These are phyloP conservation scores for Decorospora gaudefroyi DNA, from an alignment of 2,329 filamentous ascomycete genomes.

Conservation along the genomic window DNA sequence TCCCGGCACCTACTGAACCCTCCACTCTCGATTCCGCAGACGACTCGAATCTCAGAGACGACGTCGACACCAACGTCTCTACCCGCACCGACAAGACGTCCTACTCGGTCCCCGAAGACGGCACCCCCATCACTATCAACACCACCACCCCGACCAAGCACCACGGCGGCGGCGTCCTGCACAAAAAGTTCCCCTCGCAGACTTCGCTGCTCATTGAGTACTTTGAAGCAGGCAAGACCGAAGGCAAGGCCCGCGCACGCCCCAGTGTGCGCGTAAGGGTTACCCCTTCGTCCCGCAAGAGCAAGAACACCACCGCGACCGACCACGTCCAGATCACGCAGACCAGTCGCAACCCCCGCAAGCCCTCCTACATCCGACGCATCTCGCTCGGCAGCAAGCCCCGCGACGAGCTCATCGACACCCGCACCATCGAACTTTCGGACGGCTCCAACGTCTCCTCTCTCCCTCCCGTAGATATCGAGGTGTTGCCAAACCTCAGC, in stretches of 20 bases:
- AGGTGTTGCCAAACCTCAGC: conserved; percentile 74
- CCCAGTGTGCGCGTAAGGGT: conserved; percentile 82
- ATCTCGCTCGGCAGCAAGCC: conserved; percentile 63
- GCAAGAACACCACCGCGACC: conserved; percentile 57
- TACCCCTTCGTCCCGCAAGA: conserved; percentile 68
- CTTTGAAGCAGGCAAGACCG: conserved; percentile 79
- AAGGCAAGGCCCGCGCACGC: conserved; percentile 65
- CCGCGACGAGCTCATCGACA: conserved; percentile 42
- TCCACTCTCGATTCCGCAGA: conserved; percentile 65
- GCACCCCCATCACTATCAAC: conserved; percentile 87
- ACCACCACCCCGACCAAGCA: conserved; percentile 68
- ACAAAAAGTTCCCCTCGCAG: conserved; percentile 68
- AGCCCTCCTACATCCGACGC: conserved; percentile 69
- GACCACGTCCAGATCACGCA: conserved; percentile 89
- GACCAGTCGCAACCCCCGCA: conserved; percentile 68
- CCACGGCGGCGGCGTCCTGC: conserved; percentile 58
- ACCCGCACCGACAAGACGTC: conserved; percentile 70
- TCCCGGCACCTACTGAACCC: conserved; percentile 80
- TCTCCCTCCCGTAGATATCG: conserved; percentile 79
- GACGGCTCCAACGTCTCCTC: conserved; percentile 77
- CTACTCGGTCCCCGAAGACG: conserved; percentile 82
- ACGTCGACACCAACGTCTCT: conserved; percentile 69
- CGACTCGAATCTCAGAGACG: conserved; percentile 52
- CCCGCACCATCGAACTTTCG: conserved; percentile 60
- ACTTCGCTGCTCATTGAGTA: conserved; percentile 94